These are phyloP conservation scores for Bruguiera hainesii DNA, from an alignment of 441 rosid genomes.

Conservation along the genomic window DNA sequence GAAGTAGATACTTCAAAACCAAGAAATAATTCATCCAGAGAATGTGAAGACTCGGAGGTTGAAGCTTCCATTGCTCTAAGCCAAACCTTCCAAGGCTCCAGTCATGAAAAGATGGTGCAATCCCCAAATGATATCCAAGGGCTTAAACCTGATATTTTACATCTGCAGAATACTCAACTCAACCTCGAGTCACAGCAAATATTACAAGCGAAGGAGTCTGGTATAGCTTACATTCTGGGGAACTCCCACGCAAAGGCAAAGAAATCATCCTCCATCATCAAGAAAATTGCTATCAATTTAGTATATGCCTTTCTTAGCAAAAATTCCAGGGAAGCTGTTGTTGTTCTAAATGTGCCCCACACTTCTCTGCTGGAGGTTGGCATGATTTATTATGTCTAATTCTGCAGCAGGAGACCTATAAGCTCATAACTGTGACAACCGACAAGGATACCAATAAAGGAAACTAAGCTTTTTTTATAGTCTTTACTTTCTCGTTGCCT, in stretches of 20 bases:
- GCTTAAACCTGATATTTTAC: conserved; percentile 12
- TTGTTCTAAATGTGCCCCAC: conserved; percentile 56
- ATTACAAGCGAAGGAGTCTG: conserved; percentile 59
- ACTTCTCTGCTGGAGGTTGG: conserved; percentile 63
- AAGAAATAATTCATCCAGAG: conserved; percentile 5
- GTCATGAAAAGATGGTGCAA: conserved; percentile 10
- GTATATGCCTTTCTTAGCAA: conserved; percentile 61
- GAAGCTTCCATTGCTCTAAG: conserved; percentile 16
- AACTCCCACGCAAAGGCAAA: conserved; percentile 57
- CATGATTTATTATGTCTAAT: conserved; percentile 55
- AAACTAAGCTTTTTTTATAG: neutral
- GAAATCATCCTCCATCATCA: conserved; percentile 51
- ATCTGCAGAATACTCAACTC: conserved; percentile 14
- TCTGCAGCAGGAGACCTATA: neutral
- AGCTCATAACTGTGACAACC: neutral
- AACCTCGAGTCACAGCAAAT: conserved; percentile 40
- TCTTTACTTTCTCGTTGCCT: neutral
- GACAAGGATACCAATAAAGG: neutral
- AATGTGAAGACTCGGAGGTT: conserved; percentile 11
- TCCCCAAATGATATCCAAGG: conserved; percentile 10
- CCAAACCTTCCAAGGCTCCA: conserved; percentile 5
- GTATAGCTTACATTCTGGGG: conserved; percentile 61
- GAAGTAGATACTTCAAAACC: conserved; percentile 1
- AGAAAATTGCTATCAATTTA: conserved; percentile 51
- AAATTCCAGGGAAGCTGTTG: conserved; percentile 61